phyloP scores from a whole-genome alignment of 768 basidiomycete species.

The Favolaschia claudopus region DNA sequence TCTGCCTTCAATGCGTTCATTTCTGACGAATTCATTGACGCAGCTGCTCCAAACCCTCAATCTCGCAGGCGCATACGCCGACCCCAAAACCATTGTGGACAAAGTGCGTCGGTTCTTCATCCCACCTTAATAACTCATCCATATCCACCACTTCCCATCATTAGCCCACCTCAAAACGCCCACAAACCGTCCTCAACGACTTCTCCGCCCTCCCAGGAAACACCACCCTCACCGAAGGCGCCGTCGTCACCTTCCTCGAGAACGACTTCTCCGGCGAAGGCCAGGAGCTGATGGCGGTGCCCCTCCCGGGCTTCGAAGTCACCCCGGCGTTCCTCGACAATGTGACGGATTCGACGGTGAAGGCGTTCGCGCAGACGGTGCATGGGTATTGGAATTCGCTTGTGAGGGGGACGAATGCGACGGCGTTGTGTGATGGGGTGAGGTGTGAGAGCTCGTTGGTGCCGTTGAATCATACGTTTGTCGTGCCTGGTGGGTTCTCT shows the following conservation, averaged over 20 bases:
- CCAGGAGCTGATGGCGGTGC: constrained; percentile 73
- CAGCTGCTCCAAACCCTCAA: constrained; percentile 89
- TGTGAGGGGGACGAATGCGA: constrained; percentile 73
- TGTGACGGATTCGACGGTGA: constrained; percentile 72
- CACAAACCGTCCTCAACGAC: constrained; percentile 73
- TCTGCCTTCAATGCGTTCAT: constrained; percentile 8
- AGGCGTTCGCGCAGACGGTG: constrained; percentile 80
- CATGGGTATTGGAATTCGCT: constrained; percentile 87
- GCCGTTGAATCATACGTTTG: constrained; percentile 90
- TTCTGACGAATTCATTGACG: constrained; percentile 16
- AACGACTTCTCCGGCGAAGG: constrained; percentile 86
- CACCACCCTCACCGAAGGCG: constrained; percentile 59
- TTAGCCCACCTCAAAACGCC: constrained; percentile 76
- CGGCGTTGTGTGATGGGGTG: constrained; percentile 62
- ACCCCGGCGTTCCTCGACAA: constrained; percentile 75
- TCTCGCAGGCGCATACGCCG: constrained; percentile 74
- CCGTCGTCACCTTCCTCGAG: constrained; percentile 74
- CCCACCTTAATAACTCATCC: background rate
- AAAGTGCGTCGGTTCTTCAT: constrained; percentile 42
- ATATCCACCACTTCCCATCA: background rate
- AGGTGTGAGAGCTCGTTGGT: constrained; percentile 86
- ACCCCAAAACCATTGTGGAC: constrained; percentile 92
- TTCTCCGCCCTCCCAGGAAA: constrained; percentile 50
- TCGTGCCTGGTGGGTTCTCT: constrained; percentile 75
- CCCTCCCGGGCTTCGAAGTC: constrained; percentile 66